Conservation (phyloP, 306 rosid genomes). For the Oemleria cerasiformis region DNA sequence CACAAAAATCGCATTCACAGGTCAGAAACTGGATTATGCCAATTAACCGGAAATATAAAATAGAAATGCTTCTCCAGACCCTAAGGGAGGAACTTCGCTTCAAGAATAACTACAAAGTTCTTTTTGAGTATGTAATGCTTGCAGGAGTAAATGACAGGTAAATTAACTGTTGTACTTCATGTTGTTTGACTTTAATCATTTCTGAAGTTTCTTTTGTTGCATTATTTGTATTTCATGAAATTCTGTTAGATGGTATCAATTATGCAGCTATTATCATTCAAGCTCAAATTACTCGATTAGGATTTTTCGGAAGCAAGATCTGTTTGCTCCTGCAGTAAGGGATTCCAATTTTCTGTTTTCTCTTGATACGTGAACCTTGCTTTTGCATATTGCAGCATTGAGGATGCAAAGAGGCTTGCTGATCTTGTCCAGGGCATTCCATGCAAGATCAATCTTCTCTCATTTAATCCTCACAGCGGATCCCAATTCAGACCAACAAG, state of each 20-base stretch:
- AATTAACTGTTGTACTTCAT: background rate
- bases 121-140: constrained; percentile 88
- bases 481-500: constrained; percentile 80
- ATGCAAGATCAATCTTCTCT: constrained; percentile 89
- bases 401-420: constrained; percentile 69
- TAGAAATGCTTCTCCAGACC: constrained; percentile 71
- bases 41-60: constrained; percentile 78
- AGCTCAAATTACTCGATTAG: background rate
- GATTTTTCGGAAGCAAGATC: background rate
- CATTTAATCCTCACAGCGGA: constrained; percentile 79
- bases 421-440: constrained; percentile 81
- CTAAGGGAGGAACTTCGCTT: constrained; percentile 65
- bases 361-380: background rate
- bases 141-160: constrained; percentile 90
- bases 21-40: constrained; percentile 98
- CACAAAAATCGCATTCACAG: constrained; percentile 37
- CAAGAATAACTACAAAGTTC: constrained; percentile 71
- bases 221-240: background rate
- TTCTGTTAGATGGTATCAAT: background rate
- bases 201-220: background rate
- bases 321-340: background rate
- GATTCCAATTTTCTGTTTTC: background rate
- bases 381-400: constrained; percentile 39
- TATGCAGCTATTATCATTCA: background rate
- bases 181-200: background rate